These are phyloP conservation scores for Iris macrosiphon DNA, from an alignment of 106 monocot genomes.

Conservation along the genomic window DNA sequence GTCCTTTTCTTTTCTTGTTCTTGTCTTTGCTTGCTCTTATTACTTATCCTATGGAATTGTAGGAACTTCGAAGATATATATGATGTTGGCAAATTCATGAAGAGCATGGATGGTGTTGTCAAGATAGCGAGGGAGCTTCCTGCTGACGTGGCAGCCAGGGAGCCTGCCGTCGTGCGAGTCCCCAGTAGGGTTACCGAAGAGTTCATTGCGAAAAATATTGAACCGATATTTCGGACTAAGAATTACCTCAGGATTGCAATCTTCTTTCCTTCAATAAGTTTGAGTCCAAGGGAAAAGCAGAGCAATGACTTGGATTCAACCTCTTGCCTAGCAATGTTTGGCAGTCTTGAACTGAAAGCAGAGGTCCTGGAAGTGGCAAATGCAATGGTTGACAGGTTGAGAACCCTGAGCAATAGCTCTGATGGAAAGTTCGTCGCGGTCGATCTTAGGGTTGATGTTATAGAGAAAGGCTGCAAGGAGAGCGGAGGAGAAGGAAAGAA, in stretches of 20 bases:
- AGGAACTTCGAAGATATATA: conserved; percentile 47
- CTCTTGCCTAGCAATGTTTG: conserved; percentile 57
- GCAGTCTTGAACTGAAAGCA: conserved; percentile 37
- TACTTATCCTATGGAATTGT: background rate
- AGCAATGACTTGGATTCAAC: conserved; percentile 27
- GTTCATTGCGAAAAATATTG: conserved; percentile 32
- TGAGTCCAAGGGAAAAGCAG: conserved; percentile 18
- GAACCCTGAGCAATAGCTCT: conserved; percentile 24
- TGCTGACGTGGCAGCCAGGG: conserved; percentile 11
- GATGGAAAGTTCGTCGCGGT: conserved; percentile 51
- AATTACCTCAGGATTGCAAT: conserved; percentile 22
- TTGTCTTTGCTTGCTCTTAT: background rate
- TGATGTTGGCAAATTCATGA: conserved; percentile 26
- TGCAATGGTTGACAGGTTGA: conserved; percentile 37
- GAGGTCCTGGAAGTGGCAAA: conserved; percentile 34
- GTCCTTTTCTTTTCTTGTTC: background rate
- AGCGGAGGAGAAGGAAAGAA: conserved; percentile 19
- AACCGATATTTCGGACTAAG: conserved; percentile 23
- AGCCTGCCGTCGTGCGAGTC: conserved; percentile 29
- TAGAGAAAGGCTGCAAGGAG: conserved; percentile 45
- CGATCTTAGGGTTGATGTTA: conserved; percentile 40
- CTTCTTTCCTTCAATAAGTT: conserved; percentile 29
- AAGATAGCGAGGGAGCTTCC: conserved; percentile 29
- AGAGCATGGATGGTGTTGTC: conserved; percentile 27
- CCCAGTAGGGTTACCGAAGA: conserved; percentile 34